Base-by-base conservation (phyloP, 2,329 filamentous ascomycete species). In the Exutisphaerella laricina region DNA sequence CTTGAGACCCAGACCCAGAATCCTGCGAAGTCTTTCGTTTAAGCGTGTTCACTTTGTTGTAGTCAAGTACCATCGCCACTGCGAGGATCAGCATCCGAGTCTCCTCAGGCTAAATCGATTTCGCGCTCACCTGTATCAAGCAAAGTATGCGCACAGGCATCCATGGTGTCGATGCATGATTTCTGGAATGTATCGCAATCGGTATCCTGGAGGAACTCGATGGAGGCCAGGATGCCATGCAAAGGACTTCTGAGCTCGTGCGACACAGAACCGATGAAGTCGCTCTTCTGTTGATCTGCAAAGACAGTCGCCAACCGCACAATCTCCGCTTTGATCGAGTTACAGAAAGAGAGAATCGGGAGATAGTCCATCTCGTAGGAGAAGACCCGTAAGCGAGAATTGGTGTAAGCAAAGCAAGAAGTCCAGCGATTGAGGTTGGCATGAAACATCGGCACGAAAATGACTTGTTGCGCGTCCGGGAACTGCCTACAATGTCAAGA, bases 401-500 rank as follows among this genome's bases (percentile, higher is more conserved):
- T 69, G 26, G 70, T 70, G 22, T 67, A 71, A 3, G 66, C 63
- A 31, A 70, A 50, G 23, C 50, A 54, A 12, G 53, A 53, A 6
- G 50, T 51, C 52, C 54, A 58, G 10, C 54, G 49, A 23, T 51
- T 53, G 23, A 53, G 43, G n/a, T 67, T 66, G 4, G 68, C 63
- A 46, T 75, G 72, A 68, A 70, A 75, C 2, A 75, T 53, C 0
- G 72, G 72, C 10, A 74, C 59, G 41, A 75, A 73, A 6, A 75
- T 64, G 8, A 75, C 62, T 40, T 73, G 70, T 2, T 63, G 59
- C 1, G 69, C 69, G 16, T 59, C 57, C 1, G 70, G 71, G 39
- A 77, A 73, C 46, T 54, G 50, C n/a, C 48, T n/a, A n/a, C n/a
- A n/a, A n/a, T n/a, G n/a, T n/a, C n/a, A n/a, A n/a, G n/a, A n/a